phyloP scores from a whole-genome alignment of 768 basidiomycete species.

The Psilocybe cubensis region DNA sequence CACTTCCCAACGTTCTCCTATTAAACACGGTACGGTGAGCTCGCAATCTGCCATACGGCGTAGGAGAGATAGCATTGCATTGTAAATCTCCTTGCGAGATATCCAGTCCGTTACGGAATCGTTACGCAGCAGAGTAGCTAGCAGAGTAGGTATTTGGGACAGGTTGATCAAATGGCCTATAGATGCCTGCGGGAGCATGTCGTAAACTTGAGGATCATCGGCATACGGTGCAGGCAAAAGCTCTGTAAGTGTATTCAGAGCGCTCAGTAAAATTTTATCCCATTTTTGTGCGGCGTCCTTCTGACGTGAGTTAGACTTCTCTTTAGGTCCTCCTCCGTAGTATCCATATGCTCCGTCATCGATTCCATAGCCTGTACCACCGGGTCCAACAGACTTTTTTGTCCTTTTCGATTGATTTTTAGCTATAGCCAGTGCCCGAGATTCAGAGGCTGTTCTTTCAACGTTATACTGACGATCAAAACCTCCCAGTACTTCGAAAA shows the following conservation, averaged over 20 bases:
- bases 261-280: conserved; percentile 44
- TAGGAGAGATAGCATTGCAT: conserved; percentile 50
- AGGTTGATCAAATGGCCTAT: conserved; percentile 43
- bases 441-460: conserved; percentile 42
- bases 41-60: conserved; percentile 55
- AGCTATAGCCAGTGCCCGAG: conserved; percentile 37
- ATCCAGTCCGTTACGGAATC: conserved; percentile 61
- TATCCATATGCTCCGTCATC: conserved; percentile 14
- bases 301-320: background rate
- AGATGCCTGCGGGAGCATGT: conserved; percentile 52
- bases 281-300: conserved; percentile 23
- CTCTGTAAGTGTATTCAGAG: conserved; percentile 39
- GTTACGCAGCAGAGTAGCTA: conserved; percentile 52
- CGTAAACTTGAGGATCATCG: conserved; percentile 45
- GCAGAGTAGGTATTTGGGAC: conserved; percentile 50
- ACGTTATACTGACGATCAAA: conserved; percentile 50
- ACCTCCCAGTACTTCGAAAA: conserved; percentile 52
- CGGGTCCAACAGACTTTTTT: conserved; percentile 43
- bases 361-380: conserved; percentile 54
- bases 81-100: conserved; percentile 46
- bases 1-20: conserved; percentile 42
- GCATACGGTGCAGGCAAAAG: conserved; percentile 50
- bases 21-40: conserved; percentile 48
- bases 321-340: background rate
- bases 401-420: conserved; percentile 23